Base-by-base conservation (phyloP, 2,329 filamentous ascomycete species). In the Fusarium metavorans region DNA sequence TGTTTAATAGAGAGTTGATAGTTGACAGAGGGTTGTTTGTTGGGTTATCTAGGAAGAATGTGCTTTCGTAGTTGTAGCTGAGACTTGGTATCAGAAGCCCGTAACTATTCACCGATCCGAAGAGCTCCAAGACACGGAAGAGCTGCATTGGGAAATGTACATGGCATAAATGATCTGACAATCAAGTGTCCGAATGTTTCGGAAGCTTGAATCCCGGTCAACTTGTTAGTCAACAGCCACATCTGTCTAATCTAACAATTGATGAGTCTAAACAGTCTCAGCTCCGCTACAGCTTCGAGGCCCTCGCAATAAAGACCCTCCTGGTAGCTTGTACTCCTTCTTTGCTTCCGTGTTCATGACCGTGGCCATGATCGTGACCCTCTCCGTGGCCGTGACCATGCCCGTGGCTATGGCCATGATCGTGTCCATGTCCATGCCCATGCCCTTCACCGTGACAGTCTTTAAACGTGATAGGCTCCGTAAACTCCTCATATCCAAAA, bases 401-500 rank as follows among this genome's bases (percentile, higher is more conserved):
- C 3, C 27, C 34, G 35, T 73, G 73, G 8, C 58, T 25, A 25
- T 68, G 62, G 23, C 64, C 23, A n/a, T 66, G 65, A 6, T 20
- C 58, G 13, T 75, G 68, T 9, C 27, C 34, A 14, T 75, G 68
- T 4, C 27, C 34, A 35, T 73, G 71, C 5, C 50, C 50, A 59
- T 70, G 63, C 2, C 64, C 65, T 37, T 64, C 45, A 25, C 69
- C 60, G 32, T 73, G 71, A 5, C 62, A 56, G 27, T 57, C 66
- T 2, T 75, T 65, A 66, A 90, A 86, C 43, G 86, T 83, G 16
- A 89, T 78, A 14, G 87, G 87, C 66, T 87, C 84, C 2, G 87
- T 83, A 67, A 93, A 77, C 18, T 88, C 83, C 75, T 87, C 81
- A 65, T 93, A 88, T 11, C 84, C 85, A 77, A 94, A 92, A n/a